Percentiles rank a stretch among this genome's conserved stretches.
phyloP scores from a whole-genome alignment of 257 asterid species.

The Petunia axillaris region DNA sequence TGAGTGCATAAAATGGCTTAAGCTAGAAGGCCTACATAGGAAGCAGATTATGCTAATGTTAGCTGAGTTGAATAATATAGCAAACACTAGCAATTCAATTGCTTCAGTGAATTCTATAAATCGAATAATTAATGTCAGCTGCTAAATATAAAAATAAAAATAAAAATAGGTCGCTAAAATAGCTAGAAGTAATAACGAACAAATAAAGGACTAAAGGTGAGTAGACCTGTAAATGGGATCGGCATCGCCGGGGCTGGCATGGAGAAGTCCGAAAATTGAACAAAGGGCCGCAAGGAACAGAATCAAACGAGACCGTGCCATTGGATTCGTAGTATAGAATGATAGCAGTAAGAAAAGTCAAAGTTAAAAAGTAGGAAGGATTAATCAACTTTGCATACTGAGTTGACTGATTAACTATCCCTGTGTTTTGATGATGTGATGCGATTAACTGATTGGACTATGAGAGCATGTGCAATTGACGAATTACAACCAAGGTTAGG shows the following conservation, averaged over 20 bases:
- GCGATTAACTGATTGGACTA: neutral
- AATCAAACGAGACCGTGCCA: constrained; percentile 44
- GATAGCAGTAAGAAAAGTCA: constrained; percentile 10
- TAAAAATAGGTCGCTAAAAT: too few relatives aligned
- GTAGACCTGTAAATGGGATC: constrained; percentile 77
- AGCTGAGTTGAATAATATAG: too few relatives aligned
- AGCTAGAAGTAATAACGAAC: neutral
- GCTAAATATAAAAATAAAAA: too few relatives aligned
- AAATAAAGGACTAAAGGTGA: neutral
- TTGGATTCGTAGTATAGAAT: constrained; percentile 1
- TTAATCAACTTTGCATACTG: constrained; percentile 26
- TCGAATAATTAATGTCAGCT: too few relatives aligned
- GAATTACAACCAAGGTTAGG: too few relatives aligned
- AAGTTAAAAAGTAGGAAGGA: constrained; percentile 19
- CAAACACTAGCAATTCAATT: too few relatives aligned
- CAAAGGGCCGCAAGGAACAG: constrained; percentile 49
- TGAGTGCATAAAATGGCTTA: too few relatives aligned
- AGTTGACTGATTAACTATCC: constrained; percentile 33
- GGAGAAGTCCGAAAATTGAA: constrained; percentile 42
- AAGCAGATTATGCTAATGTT: too few relatives aligned
- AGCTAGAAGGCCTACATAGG: too few relatives aligned
- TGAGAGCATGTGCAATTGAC: neutral
- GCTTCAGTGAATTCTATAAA: too few relatives aligned
- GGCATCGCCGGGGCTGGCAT: constrained; percentile 72
- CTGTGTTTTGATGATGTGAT: neutral